Evolutionary conservation across 352 stramenopile species (phyloP), one percentile per base, ranked within the genome.

Genomic region (Pythium plurisporium): DNA sequence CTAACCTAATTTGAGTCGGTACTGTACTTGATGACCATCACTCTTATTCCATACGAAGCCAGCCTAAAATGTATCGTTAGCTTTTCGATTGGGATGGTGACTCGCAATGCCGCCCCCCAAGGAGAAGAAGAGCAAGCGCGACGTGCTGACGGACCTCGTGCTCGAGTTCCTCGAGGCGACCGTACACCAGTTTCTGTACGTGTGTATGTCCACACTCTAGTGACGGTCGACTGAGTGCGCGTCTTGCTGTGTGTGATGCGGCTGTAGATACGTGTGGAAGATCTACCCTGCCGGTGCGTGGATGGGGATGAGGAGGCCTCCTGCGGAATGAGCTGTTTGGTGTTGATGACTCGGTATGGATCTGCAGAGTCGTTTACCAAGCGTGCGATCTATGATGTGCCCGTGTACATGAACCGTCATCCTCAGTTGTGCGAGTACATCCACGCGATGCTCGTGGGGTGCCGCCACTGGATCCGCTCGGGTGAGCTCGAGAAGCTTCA

Each of bases 151-250:
- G 44, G 75, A 79, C 42, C 56, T 87, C 42, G 37, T 94, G 47
- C 67, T 92, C 26, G 82, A 91, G 67, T 94, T 91, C 62, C 22
- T 92, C 2, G 82, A 94, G 63, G 78, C 72, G 0, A 57, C 65
- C 1, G 67, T 89, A 51, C 84, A 94, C 51, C 79, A 94, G 59
- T 89, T 88, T 50, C 70, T 94, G 84, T 94, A 61, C 7, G 79
- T 66, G 14, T 17, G 5, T 37, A 29, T 26, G n/a, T 11, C 22
- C 9, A 23, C 7, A 12, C 17, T 19, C 9, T 12, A 17, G 26
- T 55, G n/a, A 17, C 26, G 4, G 27, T 11, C 19, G 4, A 6
- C 14, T n/a, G 20, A 5, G 7, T 26, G 19, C 17, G 33, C 15
- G 4, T 51, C 3, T 26, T 22, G 29, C 12, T n/a, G 19, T 14